Evolutionary conservation across 169 alveolate genomes (phyloP), one percentile per base, ranked within the genome.

Genomic region (Eimeria falciformis): DNA sequence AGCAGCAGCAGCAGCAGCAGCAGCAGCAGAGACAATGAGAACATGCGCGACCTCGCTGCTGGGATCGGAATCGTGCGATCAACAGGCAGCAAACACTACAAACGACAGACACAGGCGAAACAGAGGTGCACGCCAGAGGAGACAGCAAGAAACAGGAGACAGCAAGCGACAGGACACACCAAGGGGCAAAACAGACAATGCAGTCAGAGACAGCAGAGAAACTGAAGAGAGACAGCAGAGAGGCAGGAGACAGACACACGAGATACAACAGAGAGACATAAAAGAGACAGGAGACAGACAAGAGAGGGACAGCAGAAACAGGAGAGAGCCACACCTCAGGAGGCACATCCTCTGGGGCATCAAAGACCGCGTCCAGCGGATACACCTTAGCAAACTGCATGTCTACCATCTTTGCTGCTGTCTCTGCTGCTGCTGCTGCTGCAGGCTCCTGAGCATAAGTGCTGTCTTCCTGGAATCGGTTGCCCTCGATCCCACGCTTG

Each of bases 291-390:
- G 62, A 50, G 62, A 50, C n/a, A n/a, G n/a, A n/a, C n/a, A n/a
- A n/a, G n/a, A n/a, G n/a, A n/a, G n/a, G n/a, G n/a, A 14, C 37
- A 62, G 73, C 37, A 14, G 62, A 11, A 62, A 29, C 55, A 25
- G 45, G 33, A 47, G 45, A 18, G 45, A 6, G 23, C 71, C 18
- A 27, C 21, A 68, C 95, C 62, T 96, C 97, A 29, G 94, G 96
- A 7, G 96, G 96, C 29, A 96, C 95, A 68, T 95, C 96, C 18
- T 94, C 95, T 1, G 93, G 94, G 11, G 79, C 68, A 83, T 96
- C 97, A 65, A 95, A 96, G 75, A 94, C 93, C 2, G 97, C 97
- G 50, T 96, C 97, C 78, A 96, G 92, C 3, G 97, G 96, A 27
- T 95, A 89, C 37, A 96, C 78, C 62, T 95, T 95, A 0, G 93